Evolutionary conservation across 2,329 filamentous ascomycete genomes (phyloP).

Genomic region (Emmonsia crescens): DNA sequence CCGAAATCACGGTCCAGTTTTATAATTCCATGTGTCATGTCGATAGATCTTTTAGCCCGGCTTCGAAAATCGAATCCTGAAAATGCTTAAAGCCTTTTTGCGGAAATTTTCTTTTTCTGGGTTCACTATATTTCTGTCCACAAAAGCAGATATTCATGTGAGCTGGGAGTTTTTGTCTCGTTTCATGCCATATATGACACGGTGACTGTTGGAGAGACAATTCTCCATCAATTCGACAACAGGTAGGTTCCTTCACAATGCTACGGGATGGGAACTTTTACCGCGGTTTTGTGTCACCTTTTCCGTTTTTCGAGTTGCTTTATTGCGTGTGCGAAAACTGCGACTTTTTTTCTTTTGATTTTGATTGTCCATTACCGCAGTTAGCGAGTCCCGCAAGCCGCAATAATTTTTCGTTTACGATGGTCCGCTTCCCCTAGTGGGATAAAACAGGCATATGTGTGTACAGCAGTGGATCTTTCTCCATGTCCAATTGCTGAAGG

Average conservation of each 20-base stretch:
- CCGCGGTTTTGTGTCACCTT: neutral
- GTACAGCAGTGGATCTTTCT: conserved; percentile 53
- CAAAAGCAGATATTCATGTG: neutral
- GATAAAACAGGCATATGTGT: conserved; percentile 51
- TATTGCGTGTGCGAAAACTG: neutral
- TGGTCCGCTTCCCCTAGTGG: neutral
- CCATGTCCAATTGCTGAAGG: conserved; percentile 58
- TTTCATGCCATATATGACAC: neutral
- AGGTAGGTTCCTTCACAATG: conserved; percentile 10
- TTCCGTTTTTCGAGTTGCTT: neutral
- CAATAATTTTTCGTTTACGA: neutral
- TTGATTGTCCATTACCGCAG: neutral
- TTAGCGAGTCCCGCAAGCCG: neutral
- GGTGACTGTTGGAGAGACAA: neutral
- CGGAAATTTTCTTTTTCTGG: neutral
- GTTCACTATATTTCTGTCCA: neutral
- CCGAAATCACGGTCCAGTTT: conserved; percentile 10
- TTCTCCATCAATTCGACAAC: conserved; percentile 5
- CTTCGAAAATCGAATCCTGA: conserved; percentile 5
- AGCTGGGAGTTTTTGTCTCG: neutral
- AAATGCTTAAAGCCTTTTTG: neutral
- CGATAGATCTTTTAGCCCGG: conserved; percentile 6
- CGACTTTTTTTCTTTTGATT: neutral
- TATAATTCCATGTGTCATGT: conserved; percentile 14
- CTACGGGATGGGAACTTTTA: neutral